Base-by-base conservation (phyloP, 2,329 filamentous ascomycete genomes). In the Clonostachys chloroleuca region DNA sequence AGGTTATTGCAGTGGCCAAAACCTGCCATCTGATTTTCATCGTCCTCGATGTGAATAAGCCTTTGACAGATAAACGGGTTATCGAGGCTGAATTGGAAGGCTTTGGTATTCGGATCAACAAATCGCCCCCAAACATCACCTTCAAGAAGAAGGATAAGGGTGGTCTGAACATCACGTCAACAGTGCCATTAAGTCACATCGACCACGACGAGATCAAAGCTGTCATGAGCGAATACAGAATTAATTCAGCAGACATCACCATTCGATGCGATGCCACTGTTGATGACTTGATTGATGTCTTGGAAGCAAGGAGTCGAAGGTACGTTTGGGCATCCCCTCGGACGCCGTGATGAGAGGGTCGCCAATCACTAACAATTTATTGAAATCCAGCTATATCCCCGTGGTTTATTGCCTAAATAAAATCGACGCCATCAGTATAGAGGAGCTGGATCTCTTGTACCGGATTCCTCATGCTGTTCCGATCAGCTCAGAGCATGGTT, bases 61-160 rank as follows among this genome's bases (percentile, higher is more conserved):
- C 94, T 20, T 75, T 99, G 58, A 95, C 92, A 14, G 94, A 99
- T 71, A 99, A 99, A 77, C 83, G 89, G 51, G 79, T 99, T 53
- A 99, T 99, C 61, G 94, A 99, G 71, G 79, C 83, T 45, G 94
- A 99, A 73, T 71, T 99, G 64, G 94, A 99, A 67, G 94, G 94
- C 8, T 99, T 99, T 60, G 94, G 94, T 34, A 96, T 99, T 63
- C 83, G 94, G 48, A 92, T 97, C 75, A 99, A 99, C 77, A 99
- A 97, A 75, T 74, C 84, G 58, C 94, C 94, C 24, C 94, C 94
- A 39, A 99, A 99, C 66, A 99, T 99, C 61, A 89, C 94, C n/a
- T 96, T 96, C 77, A 95, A 86, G 73, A 99, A 99, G 78, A 99
- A 99, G 77, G 94, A 99, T 70, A 97, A 97, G 63, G 94, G 94